A percentile compares a stretch with the other conserved stretches of the same genome.
Evolutionary conservation across 2,329 filamentous ascomycete species (phyloP).

Genomic region (Macrophomina tecta): DNA sequence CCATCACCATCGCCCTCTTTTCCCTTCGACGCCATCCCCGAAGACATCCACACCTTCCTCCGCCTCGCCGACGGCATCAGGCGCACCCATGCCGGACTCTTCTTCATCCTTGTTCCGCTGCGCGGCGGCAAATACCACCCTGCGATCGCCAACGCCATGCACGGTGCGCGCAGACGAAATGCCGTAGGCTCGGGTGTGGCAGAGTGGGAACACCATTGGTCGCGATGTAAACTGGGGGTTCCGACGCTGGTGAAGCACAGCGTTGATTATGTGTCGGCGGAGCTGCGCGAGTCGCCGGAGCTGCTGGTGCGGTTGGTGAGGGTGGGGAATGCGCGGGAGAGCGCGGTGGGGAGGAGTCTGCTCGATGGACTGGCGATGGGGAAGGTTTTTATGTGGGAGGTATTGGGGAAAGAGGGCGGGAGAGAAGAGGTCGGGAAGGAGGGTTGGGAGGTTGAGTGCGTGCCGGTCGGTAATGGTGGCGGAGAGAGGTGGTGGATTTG

Average conservation of each 20-base stretch:
- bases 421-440: not conserved
- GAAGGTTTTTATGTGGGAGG: conserved; percentile 3
- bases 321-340: not conserved
- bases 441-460: conserved; percentile 4
- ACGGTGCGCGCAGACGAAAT: too few species aligned
- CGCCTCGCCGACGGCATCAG: conserved; percentile 2
- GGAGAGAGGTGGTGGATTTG: conserved; percentile 19
- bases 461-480: conserved; percentile 8
- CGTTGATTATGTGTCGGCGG: not conserved
- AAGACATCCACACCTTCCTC: not conserved
- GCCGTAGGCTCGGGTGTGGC: too few species aligned
- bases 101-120: conserved; percentile 9
- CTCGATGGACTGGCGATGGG: not conserved
- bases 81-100: not conserved
- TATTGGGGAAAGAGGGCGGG: not conserved
- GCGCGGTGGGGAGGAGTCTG: not conserved
- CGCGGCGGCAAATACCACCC: not conserved
- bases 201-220: too few species aligned
- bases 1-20: not conserved
- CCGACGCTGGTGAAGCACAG: not conserved
- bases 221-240: too few species aligned
- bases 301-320: not conserved
- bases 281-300: not conserved
- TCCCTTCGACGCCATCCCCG: not conserved
- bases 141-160: not conserved